These are phyloP conservation scores for Solanum rostratum DNA, from an alignment of 257 asterid genomes.

Conservation along the genomic window DNA sequence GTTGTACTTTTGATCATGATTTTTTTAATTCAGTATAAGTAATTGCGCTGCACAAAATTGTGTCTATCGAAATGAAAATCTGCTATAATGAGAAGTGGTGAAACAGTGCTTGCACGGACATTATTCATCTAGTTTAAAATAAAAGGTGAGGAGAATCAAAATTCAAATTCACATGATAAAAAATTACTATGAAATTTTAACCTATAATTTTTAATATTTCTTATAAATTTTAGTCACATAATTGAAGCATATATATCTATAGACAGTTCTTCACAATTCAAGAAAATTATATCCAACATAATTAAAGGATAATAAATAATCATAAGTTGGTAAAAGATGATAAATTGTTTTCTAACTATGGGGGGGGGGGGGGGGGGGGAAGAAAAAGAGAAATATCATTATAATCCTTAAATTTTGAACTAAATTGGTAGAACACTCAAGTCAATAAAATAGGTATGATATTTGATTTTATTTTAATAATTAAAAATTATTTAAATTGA, in stretches of 20 bases:
- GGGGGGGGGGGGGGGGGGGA: not conserved
- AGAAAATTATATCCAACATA: not conserved
- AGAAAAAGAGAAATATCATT: not conserved
- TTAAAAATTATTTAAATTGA: not conserved
- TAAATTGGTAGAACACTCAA: not conserved
- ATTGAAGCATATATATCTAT: not conserved
- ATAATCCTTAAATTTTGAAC: not conserved
- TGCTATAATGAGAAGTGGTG: too few relatives aligned
- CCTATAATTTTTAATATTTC: not conserved
- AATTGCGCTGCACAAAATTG: too few relatives aligned
- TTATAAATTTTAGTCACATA: not conserved
- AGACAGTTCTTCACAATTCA: not conserved
- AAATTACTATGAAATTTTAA: not conserved
- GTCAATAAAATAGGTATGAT: not conserved
- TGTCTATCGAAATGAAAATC: too few relatives aligned
- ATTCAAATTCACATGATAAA: not conserved
- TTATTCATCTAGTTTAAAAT: too few relatives aligned
- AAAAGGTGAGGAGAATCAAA: not conserved
- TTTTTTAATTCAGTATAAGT: too few relatives aligned
- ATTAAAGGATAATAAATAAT: not conserved
- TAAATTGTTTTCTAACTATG: not conserved
- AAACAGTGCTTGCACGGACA: too few relatives aligned
- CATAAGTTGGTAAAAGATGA: not conserved
- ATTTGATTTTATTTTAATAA: not conserved
- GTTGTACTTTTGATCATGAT: too few relatives aligned